phyloP scores from a whole-genome alignment of 805 yeast genomes.

The Barnettozyma sucrosica region DNA sequence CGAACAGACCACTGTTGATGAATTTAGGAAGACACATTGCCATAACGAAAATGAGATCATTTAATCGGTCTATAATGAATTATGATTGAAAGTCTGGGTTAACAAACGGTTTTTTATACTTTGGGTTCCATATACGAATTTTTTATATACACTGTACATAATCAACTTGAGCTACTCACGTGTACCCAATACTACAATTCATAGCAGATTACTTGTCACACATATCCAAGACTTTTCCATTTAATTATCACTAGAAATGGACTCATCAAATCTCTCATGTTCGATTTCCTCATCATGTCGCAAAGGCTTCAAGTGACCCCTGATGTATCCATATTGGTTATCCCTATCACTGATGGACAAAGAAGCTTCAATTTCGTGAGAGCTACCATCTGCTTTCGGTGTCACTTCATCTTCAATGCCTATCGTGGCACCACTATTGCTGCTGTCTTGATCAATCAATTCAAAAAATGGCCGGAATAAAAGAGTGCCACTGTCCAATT shows the following conservation, averaged over 20 bases:
- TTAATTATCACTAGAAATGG: neutral
- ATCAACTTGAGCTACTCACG: too few relatives aligned
- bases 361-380: neutral
- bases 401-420: neutral
- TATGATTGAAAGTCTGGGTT: too few relatives aligned
- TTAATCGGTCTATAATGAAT: neutral
- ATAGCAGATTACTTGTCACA: too few relatives aligned
- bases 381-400: neutral
- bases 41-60: neutral
- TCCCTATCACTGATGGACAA: neutral
- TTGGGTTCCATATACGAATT: too few relatives aligned
- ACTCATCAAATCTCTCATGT: conserved; percentile 15
- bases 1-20: neutral
- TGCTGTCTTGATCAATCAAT: conserved; percentile 16
- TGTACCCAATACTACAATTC: too few relatives aligned
- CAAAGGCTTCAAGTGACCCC: conserved; percentile 18
- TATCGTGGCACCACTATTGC: neutral
- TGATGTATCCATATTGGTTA: conserved; percentile 8
- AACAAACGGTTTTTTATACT: too few relatives aligned
- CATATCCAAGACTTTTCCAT: too few relatives aligned
- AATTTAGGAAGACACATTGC: neutral
- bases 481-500: conserved; percentile 21
- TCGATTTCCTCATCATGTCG: conserved; percentile 14
- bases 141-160: too few relatives aligned
- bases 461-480: conserved; percentile 25